A percentile compares a stretch with the other conserved stretches of the same genome.
Evolutionary conservation across 768 basidiomycete genomes (phyloP).

Genomic region (Megacollybia marginata): DNA sequence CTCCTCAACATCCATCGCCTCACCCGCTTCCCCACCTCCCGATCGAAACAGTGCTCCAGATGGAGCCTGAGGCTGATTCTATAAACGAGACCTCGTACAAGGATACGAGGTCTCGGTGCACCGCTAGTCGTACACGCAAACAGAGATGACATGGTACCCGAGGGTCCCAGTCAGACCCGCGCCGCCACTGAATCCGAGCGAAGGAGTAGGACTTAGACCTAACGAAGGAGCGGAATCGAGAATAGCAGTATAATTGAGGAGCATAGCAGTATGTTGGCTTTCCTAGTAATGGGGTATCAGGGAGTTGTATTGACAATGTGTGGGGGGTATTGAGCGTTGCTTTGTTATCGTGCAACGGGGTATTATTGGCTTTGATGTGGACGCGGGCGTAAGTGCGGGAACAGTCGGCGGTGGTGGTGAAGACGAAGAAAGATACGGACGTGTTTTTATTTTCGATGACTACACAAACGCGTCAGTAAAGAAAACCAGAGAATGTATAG

Average conservation of each 20-base stretch:
- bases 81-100: conserved; percentile 30
- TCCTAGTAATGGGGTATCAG: conserved; percentile 4
- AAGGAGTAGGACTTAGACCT: conserved; percentile 7
- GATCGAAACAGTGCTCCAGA: too few species aligned
- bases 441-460: background rate
- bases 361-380: background rate
- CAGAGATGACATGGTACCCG: conserved; percentile 29
- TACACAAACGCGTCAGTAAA: background rate
- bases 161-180: conserved; percentile 13
- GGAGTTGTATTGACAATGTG: conserved; percentile 4
- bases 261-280: too few species aligned
- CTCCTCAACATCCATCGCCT: conserved; percentile 73
- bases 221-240: conserved; percentile 6
- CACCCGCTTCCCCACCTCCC: conserved; percentile 13
- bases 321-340: background rate
- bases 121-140: conserved; percentile 69
- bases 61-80: conserved; percentile 31
- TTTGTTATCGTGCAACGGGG: background rate
- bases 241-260: too few species aligned
- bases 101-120: conserved; percentile 55
- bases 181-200: conserved; percentile 6
- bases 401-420: background rate
- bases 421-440: too few species aligned
- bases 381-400: background rate
- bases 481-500: background rate